Base-by-base conservation (phyloP, 1,139 yeast species). In the Martiniozyma asiatica region DNA sequence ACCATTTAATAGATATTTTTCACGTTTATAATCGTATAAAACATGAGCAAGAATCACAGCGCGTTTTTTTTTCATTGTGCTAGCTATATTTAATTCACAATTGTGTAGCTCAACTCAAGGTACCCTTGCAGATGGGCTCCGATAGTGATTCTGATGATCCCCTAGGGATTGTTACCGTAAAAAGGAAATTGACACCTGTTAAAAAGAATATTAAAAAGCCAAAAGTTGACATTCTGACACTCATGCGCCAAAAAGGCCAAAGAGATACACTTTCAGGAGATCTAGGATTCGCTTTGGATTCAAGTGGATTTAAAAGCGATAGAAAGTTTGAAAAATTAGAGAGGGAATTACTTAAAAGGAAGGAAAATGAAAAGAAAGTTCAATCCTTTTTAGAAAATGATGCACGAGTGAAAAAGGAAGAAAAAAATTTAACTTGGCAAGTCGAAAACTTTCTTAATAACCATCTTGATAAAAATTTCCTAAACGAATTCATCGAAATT, bases 1-100 rank as follows among this genome's bases (percentile, higher is more conserved):
- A 35, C 15, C 32, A 26, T 9, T 38, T 36, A n/a, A n/a, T 23
- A 24, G 12, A 24, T 13, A 16, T 16, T 24, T 14, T 24, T 8
- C 20, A 17, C 8, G 18, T 24, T 16, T n/a, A 24, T 7, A 11
- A n/a, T n/a, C n/a, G n/a, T n/a, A n/a, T n/a, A n/a, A n/a, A n/a
- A n/a, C n/a, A n/a, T n/a, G n/a, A n/a, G n/a, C n/a, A n/a, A n/a
- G n/a, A n/a, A n/a, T n/a, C n/a, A n/a, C n/a, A n/a, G n/a, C n/a
- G n/a, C n/a, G n/a, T n/a, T n/a, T n/a, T n/a, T n/a, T n/a, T n/a
- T n/a, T n/a, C n/a, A n/a, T n/a, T 5, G 11, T 19, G 9, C n/a
- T 19, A 19, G 21, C 8, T 5, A 19, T 19, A 11, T 10, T 19
- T 19, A 19, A 19, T n/a, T n/a, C 17, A 8, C 12, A 5, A 10